Evolutionary conservation across 148 eudicot species (phyloP).

Genomic region (Fagopyrum esculentum): DNA sequence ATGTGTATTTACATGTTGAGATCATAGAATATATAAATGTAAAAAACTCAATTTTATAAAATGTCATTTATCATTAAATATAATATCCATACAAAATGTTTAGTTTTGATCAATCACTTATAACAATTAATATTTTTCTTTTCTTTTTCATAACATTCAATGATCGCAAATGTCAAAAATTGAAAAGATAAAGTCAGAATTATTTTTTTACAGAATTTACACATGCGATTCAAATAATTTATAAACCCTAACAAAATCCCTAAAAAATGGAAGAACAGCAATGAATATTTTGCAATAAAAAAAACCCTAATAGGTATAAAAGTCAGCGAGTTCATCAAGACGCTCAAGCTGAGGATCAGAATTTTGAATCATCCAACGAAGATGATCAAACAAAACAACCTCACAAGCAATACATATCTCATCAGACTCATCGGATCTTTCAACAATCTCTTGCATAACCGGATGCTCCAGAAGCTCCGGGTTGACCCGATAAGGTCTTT

Average conservation of each 20-base stretch:
- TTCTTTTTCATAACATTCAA: no score
- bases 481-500: slow-evolving; percentile 34
- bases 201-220: not conserved
- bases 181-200: no score
- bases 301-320: slow-evolving; percentile 25
- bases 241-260: not conserved
- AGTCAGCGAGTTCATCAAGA: slow-evolving; percentile 41
- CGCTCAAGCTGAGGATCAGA: slow-evolving; percentile 37
- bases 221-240: no score
- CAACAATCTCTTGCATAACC: slow-evolving; percentile 30
- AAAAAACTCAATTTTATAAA: no score
- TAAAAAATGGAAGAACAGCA: not conserved
- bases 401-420: slow-evolving; percentile 38
- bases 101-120: no score
- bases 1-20: no score
- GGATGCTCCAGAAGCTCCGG: slow-evolving; percentile 37
- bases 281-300: not conserved
- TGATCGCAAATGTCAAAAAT: no score
- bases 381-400: slow-evolving; percentile 57
- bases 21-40: no score
- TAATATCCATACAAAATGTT: no score
- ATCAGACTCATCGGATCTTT: slow-evolving; percentile 15
- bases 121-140: no score
- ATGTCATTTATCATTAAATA: no score
- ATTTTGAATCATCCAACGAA: slow-evolving; percentile 54